phyloP scores from a whole-genome alignment of 176 grass and related monocot species.

The Rhipidocladum racemiflorum region DNA sequence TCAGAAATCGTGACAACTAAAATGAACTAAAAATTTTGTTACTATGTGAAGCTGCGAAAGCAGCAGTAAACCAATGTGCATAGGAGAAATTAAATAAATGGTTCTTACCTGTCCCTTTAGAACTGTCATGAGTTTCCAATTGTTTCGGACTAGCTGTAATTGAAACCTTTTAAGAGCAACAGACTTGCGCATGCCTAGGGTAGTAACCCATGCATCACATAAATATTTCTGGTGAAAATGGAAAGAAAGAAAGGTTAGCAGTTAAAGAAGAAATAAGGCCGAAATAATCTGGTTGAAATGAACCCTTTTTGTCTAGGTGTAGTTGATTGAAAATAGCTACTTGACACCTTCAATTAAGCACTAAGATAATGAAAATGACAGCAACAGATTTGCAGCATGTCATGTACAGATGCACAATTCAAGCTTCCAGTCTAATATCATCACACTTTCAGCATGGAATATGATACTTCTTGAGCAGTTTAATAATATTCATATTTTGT shows the following conservation, averaged over 20 bases:
- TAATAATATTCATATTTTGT: background rate
- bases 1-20: slow-evolving; percentile 19
- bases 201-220: slow-evolving; percentile 80
- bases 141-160: slow-evolving; percentile 60
- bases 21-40: background rate
- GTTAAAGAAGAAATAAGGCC: background rate
- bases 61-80: background rate
- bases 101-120: slow-evolving; percentile 72
- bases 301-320: background rate
- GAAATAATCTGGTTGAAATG: background rate
- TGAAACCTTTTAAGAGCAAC: slow-evolving; percentile 78
- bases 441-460: background rate
- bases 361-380: slow-evolving; percentile 1
- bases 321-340: background rate
- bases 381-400: background rate
- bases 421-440: background rate
- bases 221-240: slow-evolving; percentile 65
- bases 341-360: background rate
- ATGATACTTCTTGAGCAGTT: slow-evolving; percentile 5
- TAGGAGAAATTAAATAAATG: slow-evolving; percentile 10
- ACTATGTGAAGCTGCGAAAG: slow-evolving; percentile 5
- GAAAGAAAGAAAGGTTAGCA: slow-evolving; percentile 12
- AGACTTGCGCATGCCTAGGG: slow-evolving; percentile 69
- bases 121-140: slow-evolving; percentile 78
- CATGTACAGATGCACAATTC: background rate